Evolutionary conservation across 139 green algal genomes (phyloP), one percentile per base, ranked within the genome.

Genomic region (Chloropicon primus): DNA sequence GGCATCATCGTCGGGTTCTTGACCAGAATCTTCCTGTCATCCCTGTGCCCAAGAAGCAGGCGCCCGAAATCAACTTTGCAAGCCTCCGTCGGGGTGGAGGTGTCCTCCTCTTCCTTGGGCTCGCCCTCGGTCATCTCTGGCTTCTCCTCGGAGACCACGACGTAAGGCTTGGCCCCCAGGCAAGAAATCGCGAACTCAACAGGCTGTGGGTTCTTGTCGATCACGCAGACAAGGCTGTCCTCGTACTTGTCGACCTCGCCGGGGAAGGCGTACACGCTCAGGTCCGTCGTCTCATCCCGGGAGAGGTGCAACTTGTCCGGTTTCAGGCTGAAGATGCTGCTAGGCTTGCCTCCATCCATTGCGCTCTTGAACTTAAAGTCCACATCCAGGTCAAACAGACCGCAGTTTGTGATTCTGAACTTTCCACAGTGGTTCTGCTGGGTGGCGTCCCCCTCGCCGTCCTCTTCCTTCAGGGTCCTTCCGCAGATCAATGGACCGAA

Each of bases 391-490:
- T 88, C 80, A 75, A 93, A 93, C 28, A 91, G 78, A 25, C 90
- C 90, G 80, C 87, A 90, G 86, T 94, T 94, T 25, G 86, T 91
- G 85, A 94, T 92, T 54, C 88, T 84, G 24, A 94, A 77, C 78
- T 83, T 83, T 27, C 85, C 84, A 0, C 77, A 85, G 80, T 94
- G 86, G 54, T 89, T 86, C 2, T 82, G 82, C 53, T 91, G 84
- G 0, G 73, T 25, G 0, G 83, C 85, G 21, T 22, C 74, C 2
- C n/a, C 27, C 28, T 76, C 28, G 2, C 17, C 23, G 25, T 25
- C 10, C 41, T 29, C 24, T 28, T 1, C 53, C 80, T 82, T 41
- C 29, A 24, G 28, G 1, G 74, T 83, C 83, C 87, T 90, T 74
- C 76, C 79, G 23, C 79, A 54, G 22, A 93, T 83, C 78, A 95